Base-by-base conservation (phyloP, 768 basidiomycete genomes). In the Tulasnella sp. region DNA sequence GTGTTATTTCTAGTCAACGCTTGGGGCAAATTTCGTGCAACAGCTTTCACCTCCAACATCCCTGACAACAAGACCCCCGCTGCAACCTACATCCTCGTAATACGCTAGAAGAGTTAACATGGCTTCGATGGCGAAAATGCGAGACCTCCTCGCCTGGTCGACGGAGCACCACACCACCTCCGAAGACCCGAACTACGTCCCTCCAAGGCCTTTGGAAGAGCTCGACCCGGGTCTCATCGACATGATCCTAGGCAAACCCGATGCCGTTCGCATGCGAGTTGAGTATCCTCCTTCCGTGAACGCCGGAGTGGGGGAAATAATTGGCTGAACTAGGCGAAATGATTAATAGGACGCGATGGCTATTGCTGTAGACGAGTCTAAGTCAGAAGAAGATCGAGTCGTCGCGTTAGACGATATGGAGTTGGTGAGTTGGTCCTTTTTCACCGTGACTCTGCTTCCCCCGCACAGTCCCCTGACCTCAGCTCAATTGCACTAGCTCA, bases 181-280 rank as follows among this genome's bases (percentile, higher is more conserved):
- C 36, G 76, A 78, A 9, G 78, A 74, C 2, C 76, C 78, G 34
- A 75, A 80, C 11, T 71, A 79, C 37, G 75, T 80, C 47, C 77
- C 73, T 8, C 75, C 75, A 41, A 62, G 73, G 3, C 83, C 81
- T 22, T 71, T 78, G 62, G 82, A 84, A 71, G 83, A 89, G 68
- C 80, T 96, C 22, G 90, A 94, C 81, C 89, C 94, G 1, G 91
- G 80, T n/a, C 83, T 95, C 75, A 90, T 95, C 75, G 92, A 95
- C 76, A 79, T 86, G 79, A 92, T 96, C 76, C 84, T 96, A 36
- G 94, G 94, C 12, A 91, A 88, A 76, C 86, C 90, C 0, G 94
- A 95, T 77, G 85, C 92, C 0, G 87, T 86, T 65, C 82, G 87
- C 66, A 95, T 96, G 92, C 91, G 90, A 52, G 80, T n/a, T 81